These are phyloP conservation scores for Diaporthe australafricana DNA, from an alignment of 2,329 filamentous ascomycete genomes.

Conservation along the genomic window DNA sequence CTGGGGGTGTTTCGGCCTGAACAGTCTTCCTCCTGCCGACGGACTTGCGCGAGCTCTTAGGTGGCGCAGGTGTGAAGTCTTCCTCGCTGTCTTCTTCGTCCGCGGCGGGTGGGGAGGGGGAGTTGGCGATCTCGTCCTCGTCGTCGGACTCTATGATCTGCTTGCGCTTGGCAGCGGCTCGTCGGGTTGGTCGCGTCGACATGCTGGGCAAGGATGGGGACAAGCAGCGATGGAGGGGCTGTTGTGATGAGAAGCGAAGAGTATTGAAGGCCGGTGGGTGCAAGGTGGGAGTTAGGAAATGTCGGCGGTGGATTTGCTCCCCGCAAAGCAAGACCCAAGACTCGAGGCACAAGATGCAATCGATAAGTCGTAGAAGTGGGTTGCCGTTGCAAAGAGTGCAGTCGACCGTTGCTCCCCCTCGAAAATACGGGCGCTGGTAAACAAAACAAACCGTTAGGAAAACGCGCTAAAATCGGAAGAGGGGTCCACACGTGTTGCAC, in stretches of 20 bases:
- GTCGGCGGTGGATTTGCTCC: not conserved
- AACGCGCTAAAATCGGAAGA: slow-evolving; percentile 22
- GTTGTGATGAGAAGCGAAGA: not conserved
- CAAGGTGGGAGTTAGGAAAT: not conserved
- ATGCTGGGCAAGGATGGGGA: slow-evolving; percentile 44
- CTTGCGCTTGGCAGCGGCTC: slow-evolving; percentile 72
- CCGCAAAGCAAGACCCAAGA: slow-evolving; percentile 14
- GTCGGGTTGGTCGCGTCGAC: slow-evolving; percentile 57
- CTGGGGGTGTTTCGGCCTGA: slow-evolving; percentile 35
- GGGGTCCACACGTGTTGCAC: slow-evolving; percentile 16
- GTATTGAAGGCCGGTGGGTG: not conserved
- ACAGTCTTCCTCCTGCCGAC: slow-evolving; percentile 46
- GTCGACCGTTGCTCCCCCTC: slow-evolving; percentile 25
- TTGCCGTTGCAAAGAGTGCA: slow-evolving; percentile 14
- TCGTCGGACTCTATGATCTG: slow-evolving; percentile 85
- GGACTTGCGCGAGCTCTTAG: slow-evolving; percentile 57
- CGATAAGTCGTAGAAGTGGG: slow-evolving; percentile 27
- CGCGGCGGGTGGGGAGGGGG: slow-evolving; percentile 53
- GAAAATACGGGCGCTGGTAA: slow-evolving; percentile 28
- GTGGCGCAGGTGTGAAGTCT: slow-evolving; percentile 82
- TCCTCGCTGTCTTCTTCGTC: slow-evolving; percentile 71
- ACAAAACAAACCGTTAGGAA: slow-evolving; percentile 33
- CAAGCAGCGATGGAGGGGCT: slow-evolving; percentile 14
- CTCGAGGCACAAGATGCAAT: slow-evolving; percentile 15
- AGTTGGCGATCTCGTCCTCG: slow-evolving; percentile 76